Base-by-base conservation (phyloP, 345 rosid genomes). In the Raphanus sativus region DNA sequence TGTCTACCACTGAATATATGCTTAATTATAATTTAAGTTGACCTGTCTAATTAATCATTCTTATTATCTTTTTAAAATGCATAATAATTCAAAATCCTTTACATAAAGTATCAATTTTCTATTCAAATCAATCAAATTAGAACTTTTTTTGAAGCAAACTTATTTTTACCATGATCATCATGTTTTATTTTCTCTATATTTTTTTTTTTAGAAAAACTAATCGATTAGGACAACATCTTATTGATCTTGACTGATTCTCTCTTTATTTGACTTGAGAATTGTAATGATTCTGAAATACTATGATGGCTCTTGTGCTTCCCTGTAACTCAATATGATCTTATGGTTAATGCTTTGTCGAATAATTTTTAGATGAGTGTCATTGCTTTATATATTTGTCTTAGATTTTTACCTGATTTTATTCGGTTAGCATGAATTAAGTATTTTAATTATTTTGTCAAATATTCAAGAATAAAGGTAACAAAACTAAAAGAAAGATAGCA, bases 1-100 rank as follows among this genome's bases (percentile, higher is more conserved):
- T 61, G 81, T 78, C 81, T 67, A 66, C 81, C 81, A 78, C 74
- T 78, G 70, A 78, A 78, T 73, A 73, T 72, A 73, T 78, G 29
- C 81, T 73, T 60, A 16, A 34, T 61, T 67, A 26, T 30, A 16
- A 48, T 34, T 78, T 78, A 73, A 73, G 74, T 78, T 78, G 81
- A 78, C 77, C 40, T 65, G 38, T 66, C 73, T 67, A 11, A 7
- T 24, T 73, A 77, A 78, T 78, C 65, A 73, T 78, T 73, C 74
- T 1, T 61, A 65, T 48, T 78, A 48, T 66, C 73, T 17, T 55
- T 34, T 36, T n/a, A 8, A 52, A 63, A 33, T 63, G 24, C 28
- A 42, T 36, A 61, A 25, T 24, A 24, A 17, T 29, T 12, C 24
- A 3, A 16, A 50, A 50, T 12, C 10, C 1, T 50, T 50, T 4